Evolutionary conservation across 305 asterid genomes (phyloP), one percentile per base, ranked within the genome.

Genomic region (Fraxinus dipetala): DNA sequence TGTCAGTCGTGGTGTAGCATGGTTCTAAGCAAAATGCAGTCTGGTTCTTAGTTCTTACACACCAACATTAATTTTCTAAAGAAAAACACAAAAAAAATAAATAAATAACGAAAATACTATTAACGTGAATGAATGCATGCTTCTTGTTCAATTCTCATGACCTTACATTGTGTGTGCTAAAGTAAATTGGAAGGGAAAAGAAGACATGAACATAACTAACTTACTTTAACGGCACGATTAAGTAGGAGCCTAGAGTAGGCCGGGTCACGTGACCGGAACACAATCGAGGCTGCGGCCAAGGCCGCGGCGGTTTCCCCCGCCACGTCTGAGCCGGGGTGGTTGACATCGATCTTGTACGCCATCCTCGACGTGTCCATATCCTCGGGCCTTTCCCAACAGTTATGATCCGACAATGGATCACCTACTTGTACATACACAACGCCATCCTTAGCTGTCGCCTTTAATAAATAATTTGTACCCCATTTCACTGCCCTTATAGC

Each of bases 231-330:
- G 76, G 98, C 98, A 59, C 95, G 98, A 35, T 59, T 79, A 38
- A 94, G 97, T 6, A 94, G 92, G 43, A 90, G 84, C 26, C 84
- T 72, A 10, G 98, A 94, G 84, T 94, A 94, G 20, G 92, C 87
- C 1, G 95, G 90, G 86, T 92, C 84, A 16, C 93, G 85, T 9
- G 90, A 86, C 75, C 94, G 88, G 90, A 94, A 94, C 16, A 92
- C 95, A 54, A 93, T 93, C 35, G 98, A 94, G 5, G 97, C 98
- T 9, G 98, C 94, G 38, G 98, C 97, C 4, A 93, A 89, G 16
- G 98, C 94, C 0, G 98, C 98, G 7, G 98, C 95, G 0, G 95
- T 90, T 73, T 93, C 98, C 0, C 94, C 98, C 22, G 98, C 95
- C 1, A 93, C 94, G 80, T 93, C 98, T 3, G 97, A 93, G 5